These are phyloP conservation scores for Amanita polypyramis DNA, from an alignment of 768 basidiomycete genomes.

Conservation along the genomic window DNA sequence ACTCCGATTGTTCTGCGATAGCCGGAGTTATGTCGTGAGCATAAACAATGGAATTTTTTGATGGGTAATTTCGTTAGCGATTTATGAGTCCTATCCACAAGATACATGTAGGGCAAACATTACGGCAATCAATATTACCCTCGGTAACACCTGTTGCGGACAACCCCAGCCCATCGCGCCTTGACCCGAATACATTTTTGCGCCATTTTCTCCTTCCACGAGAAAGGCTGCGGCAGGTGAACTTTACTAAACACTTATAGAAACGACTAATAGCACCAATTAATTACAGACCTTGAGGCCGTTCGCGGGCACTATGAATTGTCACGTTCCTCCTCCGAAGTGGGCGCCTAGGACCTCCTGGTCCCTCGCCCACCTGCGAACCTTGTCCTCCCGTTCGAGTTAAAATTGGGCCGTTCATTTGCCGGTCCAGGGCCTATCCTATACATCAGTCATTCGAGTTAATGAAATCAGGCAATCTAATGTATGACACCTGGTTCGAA, in stretches of 20 bases:
- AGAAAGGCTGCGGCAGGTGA: neutral
- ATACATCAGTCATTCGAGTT: neutral
- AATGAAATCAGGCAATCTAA: neutral
- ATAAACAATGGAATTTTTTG: neutral
- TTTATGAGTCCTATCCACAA: neutral
- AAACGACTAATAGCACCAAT: neutral
- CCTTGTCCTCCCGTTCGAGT: neutral
- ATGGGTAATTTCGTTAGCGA: too few species aligned
- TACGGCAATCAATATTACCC: neutral
- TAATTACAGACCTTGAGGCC: neutral
- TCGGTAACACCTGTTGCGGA: neutral
- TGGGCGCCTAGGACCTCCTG: neutral
- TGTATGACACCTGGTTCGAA: neutral
- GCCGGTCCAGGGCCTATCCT: neutral
- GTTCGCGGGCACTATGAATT: neutral
- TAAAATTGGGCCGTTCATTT: neutral
- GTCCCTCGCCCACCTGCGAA: neutral
- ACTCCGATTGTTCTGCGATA: constrained; percentile 1
- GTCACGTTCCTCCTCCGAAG: neutral
- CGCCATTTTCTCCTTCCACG: neutral
- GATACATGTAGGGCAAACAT: neutral
- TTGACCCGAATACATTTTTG: neutral
- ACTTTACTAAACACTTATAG: neutral
- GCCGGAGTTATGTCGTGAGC: neutral
- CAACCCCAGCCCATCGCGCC: neutral